phyloP scores from a whole-genome alignment of 805 yeast genomes.

The Cyberlindnera amylophila region DNA sequence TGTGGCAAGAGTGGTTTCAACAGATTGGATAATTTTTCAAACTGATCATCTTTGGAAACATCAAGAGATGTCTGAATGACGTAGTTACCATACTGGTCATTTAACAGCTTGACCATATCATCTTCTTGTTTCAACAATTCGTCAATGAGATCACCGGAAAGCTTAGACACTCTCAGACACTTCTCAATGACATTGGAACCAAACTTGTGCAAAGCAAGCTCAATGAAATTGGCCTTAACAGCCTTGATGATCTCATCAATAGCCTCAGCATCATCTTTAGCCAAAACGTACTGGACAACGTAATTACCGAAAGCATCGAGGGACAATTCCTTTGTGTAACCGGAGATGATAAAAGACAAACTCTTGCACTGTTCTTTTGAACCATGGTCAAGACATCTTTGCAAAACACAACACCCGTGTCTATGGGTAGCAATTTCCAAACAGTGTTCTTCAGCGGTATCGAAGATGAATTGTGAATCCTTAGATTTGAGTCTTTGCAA shows the following conservation, averaged over 20 bases:
- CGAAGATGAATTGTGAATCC: conserved; percentile 86
- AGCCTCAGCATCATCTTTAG: conserved; percentile 34
- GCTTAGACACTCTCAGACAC: conserved; percentile 52
- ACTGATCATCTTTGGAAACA: conserved; percentile 41
- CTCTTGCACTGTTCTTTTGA: conserved; percentile 61
- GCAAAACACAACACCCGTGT: conserved; percentile 96
- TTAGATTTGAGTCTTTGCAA: conserved; percentile 62
- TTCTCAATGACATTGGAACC: conserved; percentile 94
- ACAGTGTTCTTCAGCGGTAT: conserved; percentile 72
- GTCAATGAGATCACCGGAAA: conserved; percentile 44
- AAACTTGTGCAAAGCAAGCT: conserved; percentile 80
- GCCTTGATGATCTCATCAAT: conserved; percentile 32
- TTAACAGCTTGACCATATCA: conserved; percentile 50
- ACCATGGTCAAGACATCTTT: conserved; percentile 92
- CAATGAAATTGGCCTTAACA: conserved; percentile 32
- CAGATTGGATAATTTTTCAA: conserved; percentile 49
- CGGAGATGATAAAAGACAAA: conserved; percentile 64
- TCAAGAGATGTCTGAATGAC: conserved; percentile 92
- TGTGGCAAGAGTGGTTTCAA: conserved; percentile 74
- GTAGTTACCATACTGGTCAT: conserved; percentile 92
- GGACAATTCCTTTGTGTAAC: conserved; percentile 63
- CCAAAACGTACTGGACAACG: conserved; percentile 87
- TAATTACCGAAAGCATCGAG: conserved; percentile 96
- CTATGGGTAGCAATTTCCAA: conserved; percentile 87
- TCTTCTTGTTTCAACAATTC: conserved; percentile 40